Evolutionary conservation across 345 rosid species (phyloP).

Genomic region (Geranium brycei): DNA sequence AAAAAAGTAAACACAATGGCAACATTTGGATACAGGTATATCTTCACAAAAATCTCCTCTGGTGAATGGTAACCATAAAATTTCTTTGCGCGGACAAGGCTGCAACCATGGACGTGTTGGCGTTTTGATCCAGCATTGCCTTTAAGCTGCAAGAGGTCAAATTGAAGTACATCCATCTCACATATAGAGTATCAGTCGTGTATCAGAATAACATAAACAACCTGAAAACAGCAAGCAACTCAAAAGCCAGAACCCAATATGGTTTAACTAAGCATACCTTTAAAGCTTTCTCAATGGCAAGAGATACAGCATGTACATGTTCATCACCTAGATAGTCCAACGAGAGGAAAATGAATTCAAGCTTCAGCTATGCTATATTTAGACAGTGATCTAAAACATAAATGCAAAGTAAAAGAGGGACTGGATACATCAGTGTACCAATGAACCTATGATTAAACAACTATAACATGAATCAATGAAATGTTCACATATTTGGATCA

Average conservation of each 20-base stretch:
- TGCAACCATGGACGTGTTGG: slow-evolving; percentile 75
- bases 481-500: background rate
- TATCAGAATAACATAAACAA: background rate
- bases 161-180: slow-evolving; percentile 10
- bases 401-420: background rate
- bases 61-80: slow-evolving; percentile 77
- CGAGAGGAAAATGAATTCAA: slow-evolving; percentile 4
- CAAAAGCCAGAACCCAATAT: slow-evolving; percentile 2
- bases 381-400: background rate
- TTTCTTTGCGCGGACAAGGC: slow-evolving; percentile 68
- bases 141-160: slow-evolving; percentile 40
- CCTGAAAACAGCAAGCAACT: background rate
- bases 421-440: background rate
- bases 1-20: background rate
- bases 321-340: slow-evolving; percentile 39
- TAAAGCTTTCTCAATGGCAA: slow-evolving; percentile 70
- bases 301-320: slow-evolving; percentile 29
- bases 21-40: slow-evolving; percentile 65
- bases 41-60: slow-evolving; percentile 85
- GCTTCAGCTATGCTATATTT: background rate
- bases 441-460: background rate
- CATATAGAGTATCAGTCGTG: background rate
- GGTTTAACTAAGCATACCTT: slow-evolving; percentile 36
- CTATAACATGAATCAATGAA: background rate
- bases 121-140: slow-evolving; percentile 53